Conservation (phyloP, 192 early-diverging fungal species). For the Dissophora ornata region DNA sequence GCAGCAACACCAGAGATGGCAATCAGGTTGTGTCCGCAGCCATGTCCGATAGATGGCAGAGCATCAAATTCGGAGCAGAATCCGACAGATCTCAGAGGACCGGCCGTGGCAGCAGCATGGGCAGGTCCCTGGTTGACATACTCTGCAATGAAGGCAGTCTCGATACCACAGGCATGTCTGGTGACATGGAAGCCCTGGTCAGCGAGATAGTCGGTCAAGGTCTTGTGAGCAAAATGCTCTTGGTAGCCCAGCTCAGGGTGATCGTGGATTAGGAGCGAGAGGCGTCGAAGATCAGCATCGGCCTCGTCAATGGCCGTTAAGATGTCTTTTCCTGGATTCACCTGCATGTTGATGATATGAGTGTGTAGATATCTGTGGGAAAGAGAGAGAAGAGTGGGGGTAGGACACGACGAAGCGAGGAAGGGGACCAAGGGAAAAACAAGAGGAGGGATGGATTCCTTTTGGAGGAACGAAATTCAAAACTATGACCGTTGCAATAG, state of each 20-base stretch:
- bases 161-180: slow-evolving; percentile 65
- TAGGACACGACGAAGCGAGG: neutral
- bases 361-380: slow-evolving; percentile 7
- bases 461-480: slow-evolving; percentile 4
- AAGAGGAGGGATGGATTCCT: slow-evolving; percentile 2
- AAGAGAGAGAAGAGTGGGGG: neutral
- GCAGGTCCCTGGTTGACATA: slow-evolving; percentile 60
- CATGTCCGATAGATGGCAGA: slow-evolving; percentile 72
- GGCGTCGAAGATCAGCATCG: slow-evolving; percentile 45
- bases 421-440: neutral
- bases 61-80: slow-evolving; percentile 76
- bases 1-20: slow-evolving; percentile 70
- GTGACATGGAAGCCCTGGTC: slow-evolving; percentile 68
- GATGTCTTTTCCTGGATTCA: slow-evolving; percentile 19
- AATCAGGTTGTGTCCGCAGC: slow-evolving; percentile 76
- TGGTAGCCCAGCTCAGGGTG: slow-evolving; percentile 69
- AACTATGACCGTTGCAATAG: neutral
- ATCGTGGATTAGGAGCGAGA: slow-evolving; percentile 67
- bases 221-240: slow-evolving; percentile 66
- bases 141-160: slow-evolving; percentile 80
- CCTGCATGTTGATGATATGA: slow-evolving; percentile 11
- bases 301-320: slow-evolving; percentile 47
- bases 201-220: slow-evolving; percentile 72
- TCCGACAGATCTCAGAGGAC: slow-evolving; percentile 61
- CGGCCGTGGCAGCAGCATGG: neutral